Evolutionary conservation across 805 yeast genomes (phyloP).

Genomic region (Saturnispora gosingensis): DNA sequence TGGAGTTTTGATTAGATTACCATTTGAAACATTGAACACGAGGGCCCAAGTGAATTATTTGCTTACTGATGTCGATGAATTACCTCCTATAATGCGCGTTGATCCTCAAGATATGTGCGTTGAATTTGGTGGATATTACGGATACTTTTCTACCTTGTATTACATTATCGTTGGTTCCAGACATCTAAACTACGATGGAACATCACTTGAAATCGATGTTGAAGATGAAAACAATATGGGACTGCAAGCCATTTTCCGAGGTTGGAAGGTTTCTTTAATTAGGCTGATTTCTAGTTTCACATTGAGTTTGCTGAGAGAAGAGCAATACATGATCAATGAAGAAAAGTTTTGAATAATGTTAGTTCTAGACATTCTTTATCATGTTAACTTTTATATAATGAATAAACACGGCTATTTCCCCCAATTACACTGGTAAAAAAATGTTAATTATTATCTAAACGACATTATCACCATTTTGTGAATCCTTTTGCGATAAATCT

Average conservation of each 20-base stretch:
- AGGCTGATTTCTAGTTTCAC: conserved; percentile 83
- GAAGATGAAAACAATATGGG: conserved; percentile 35
- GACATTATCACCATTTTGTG: not conserved
- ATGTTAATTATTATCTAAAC: not conserved
- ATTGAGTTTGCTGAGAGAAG: conserved; percentile 47
- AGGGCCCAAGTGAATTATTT: conserved; percentile 74
- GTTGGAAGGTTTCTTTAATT: conserved; percentile 83
- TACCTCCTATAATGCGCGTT: conserved; percentile 37
- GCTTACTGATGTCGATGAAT: conserved; percentile 25
- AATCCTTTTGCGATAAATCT: conserved; percentile 3
- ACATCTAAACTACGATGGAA: conserved; percentile 21
- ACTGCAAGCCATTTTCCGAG: conserved; percentile 57
- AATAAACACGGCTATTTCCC: not conserved
- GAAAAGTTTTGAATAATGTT: conserved; percentile 27
- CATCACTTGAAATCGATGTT: conserved; percentile 22
- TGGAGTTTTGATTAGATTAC: conserved; percentile 70
- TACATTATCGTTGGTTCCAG: conserved; percentile 33
- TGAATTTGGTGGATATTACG: conserved; percentile 45
- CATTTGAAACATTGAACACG: conserved; percentile 77
- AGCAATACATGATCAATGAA: conserved; percentile 32
- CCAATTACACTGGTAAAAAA: not conserved
- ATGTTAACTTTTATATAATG: not conserved
- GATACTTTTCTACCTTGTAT: conserved; percentile 46
- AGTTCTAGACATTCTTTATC: not conserved
- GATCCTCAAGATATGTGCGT: conserved; percentile 46